Percentiles rank a stretch among this genome's conserved stretches.
Conservation (phyloP, 1,284 basidiomycete genomes). For the Sanguinoderma infundibulare region DNA sequence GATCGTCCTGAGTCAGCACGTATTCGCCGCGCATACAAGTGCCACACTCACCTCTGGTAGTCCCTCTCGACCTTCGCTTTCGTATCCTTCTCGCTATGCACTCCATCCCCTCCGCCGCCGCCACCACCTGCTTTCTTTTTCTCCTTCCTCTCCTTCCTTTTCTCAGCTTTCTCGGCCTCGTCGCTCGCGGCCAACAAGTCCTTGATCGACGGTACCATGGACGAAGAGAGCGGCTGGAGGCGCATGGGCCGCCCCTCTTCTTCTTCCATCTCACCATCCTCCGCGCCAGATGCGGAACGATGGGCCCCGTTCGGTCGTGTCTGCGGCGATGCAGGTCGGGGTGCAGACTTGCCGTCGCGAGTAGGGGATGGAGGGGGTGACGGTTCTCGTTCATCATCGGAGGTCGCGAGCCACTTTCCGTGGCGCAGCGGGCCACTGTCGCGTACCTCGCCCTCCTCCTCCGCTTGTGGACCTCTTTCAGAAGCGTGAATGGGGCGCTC, state of each 20-base stretch:
- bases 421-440: conserved; percentile 12
- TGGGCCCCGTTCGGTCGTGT: conserved; percentile 15
- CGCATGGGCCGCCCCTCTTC: conserved; percentile 49
- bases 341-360: background rate
- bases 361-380: conserved; percentile 5
- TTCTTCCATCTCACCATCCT: conserved; percentile 35
- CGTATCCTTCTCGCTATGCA: conserved; percentile 35
- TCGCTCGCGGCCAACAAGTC: conserved; percentile 80
- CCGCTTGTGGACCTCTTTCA: conserved; percentile 1
- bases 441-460: conserved; percentile 17
- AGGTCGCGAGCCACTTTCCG: conserved; percentile 26
- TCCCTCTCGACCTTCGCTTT: conserved; percentile 51
- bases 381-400: conserved; percentile 26
- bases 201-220: conserved; percentile 78
- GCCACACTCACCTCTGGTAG: conserved; percentile 48
- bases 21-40: background rate
- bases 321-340: conserved; percentile 8
- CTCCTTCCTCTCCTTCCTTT: conserved; percentile 73
- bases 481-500: background rate
- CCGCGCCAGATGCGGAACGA: conserved; percentile 18
- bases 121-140: conserved; percentile 54
- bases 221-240: conserved; percentile 73
- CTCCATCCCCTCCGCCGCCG: conserved; percentile 13
- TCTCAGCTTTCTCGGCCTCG: conserved; percentile 63
- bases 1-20: background rate